Percentiles rank a stretch among this genome's conserved stretches.
phyloP scores from a whole-genome alignment of 306 rosid genomes.

The cucumber (Cucumis sativus) region DNA sequence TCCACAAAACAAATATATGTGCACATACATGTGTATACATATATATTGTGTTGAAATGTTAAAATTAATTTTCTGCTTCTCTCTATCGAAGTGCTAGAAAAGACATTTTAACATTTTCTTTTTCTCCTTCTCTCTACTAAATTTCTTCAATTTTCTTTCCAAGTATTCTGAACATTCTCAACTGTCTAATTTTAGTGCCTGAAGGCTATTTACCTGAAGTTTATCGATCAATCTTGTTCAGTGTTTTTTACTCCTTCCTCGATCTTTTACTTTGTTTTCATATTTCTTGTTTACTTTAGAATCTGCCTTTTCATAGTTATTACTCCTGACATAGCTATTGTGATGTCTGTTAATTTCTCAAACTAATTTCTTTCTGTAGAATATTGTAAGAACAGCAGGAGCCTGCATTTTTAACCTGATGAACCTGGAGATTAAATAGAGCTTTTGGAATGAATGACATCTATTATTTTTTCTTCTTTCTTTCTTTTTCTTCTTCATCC shows the following conservation, averaged over 20 bases:
- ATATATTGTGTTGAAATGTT: not conserved
- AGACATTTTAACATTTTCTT: not conserved
- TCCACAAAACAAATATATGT: not conserved
- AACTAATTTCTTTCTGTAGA: not conserved
- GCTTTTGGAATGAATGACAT: not conserved
- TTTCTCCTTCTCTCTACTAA: conserved; percentile 2
- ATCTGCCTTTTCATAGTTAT: not conserved
- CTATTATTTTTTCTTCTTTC: not conserved
- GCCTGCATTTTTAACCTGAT: not conserved
- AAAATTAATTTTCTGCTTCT: not conserved
- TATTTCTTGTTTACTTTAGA: not conserved
- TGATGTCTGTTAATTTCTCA: not conserved
- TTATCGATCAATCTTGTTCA: not conserved
- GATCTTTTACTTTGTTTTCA: not conserved
- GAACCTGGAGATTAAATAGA: not conserved
- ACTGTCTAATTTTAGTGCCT: not conserved
- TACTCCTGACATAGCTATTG: not conserved
- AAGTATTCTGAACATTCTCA: not conserved
- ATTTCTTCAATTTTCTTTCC: not conserved
- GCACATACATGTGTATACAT: too few relatives aligned
- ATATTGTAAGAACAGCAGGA: not conserved
- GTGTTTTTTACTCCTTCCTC: not conserved
- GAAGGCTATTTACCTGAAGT: not conserved
- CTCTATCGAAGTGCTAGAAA: not conserved
- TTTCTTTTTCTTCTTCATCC: not conserved